A percentile compares a stretch with the other conserved stretches of the same genome.
Evolutionary conservation across 1,284 basidiomycete species (phyloP).

Genomic region (Cryptococcus wingfieldii): DNA sequence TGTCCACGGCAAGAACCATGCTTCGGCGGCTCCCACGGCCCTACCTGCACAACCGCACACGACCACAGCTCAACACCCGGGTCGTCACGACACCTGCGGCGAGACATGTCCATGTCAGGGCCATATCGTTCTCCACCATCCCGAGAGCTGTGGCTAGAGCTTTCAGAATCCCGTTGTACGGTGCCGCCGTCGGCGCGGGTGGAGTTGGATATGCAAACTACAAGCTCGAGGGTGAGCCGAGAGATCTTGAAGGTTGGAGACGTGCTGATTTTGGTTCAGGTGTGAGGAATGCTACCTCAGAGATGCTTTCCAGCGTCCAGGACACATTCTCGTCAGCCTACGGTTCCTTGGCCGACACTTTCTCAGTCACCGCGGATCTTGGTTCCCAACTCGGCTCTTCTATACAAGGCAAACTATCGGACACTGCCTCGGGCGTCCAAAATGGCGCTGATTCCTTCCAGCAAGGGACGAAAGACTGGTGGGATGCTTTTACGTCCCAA

Average conservation of each 20-base stretch:
- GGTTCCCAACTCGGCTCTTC: slow-evolving; percentile 16
- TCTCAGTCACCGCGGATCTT: slow-evolving; percentile 24
- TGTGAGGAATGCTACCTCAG: slow-evolving; percentile 42
- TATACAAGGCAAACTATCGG: slow-evolving; percentile 13
- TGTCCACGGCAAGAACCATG: slow-evolving; percentile 10
- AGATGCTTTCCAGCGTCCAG: slow-evolving; percentile 33
- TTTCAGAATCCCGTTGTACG: slow-evolving; percentile 77
- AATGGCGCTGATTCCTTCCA: slow-evolving; percentile 28
- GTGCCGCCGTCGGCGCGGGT: slow-evolving; percentile 80
- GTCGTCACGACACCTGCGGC: slow-evolving; percentile 6
- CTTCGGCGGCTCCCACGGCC: slow-evolving; percentile 17
- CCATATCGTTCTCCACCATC: slow-evolving; percentile 75
- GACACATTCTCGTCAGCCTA: slow-evolving; percentile 39
- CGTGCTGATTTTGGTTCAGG: slow-evolving; percentile 17
- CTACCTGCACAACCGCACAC: slow-evolving; percentile 5
- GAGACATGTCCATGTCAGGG: slow-evolving; percentile 57
- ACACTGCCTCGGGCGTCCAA: slow-evolving; percentile 20
- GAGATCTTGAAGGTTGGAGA: not conserved
- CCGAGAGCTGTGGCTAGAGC: slow-evolving; percentile 76
- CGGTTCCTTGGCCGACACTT: slow-evolving; percentile 27
- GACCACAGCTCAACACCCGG: slow-evolving; percentile 8
- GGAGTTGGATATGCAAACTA: slow-evolving; percentile 87
- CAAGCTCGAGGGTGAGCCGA: slow-evolving; percentile 75
- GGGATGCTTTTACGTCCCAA: slow-evolving; percentile 38
- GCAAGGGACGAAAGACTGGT: slow-evolving; percentile 37